Evolutionary conservation across 2,329 filamentous ascomycete genomes (phyloP), one percentile per base, ranked within the genome.

Genomic region (Exserohilum turcica): DNA sequence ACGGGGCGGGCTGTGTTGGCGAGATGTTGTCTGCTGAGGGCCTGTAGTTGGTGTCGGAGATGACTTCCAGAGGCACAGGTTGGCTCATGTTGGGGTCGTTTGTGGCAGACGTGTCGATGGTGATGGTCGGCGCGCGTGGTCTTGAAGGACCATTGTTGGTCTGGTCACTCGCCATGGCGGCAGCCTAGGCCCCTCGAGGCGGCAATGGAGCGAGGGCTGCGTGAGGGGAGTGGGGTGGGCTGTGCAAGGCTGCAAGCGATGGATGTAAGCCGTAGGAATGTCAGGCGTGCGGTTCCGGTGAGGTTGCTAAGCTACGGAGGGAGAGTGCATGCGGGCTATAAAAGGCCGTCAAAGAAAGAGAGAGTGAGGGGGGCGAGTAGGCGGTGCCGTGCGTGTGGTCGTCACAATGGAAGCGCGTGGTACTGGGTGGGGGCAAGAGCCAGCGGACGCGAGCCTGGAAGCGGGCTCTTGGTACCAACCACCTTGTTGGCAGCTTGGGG

Each of bases 91-190:
- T 66, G 24, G 65, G 56, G 53, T 71, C 71, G 67, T 68, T 71
- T 50, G 66, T 61, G 54, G 78, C 78, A 57, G 79, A 80, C 6
- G 79, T 81, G 68, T 81, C 78, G 57, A 82, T 80, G 48, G 79
- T 82, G 54, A 82, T 82, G 46, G 79, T 81, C 29, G 79, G 79
- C 53, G 79, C 79, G 48, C 79, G 68, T 53, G 74, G 70, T 48
- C 75, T 65, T 57, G 68, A 62, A 59, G 72, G 70, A 43, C 63
- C 71, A 36, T 63, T 63, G 36, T 63, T 52, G 31, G 65, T 64
- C 50, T 67, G 63, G 57, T 70, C 63, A 36, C 66, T 47, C 27
- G 45, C 60, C 71, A 74, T 74, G 24, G 46, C 54, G 60, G 57
- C 44, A 28, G 65, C 63, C 66, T 67, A 51, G 52, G 15, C 38